Evolutionary conservation across 768 basidiomycete species (phyloP), one percentile per base, ranked within the genome.

Genomic region (Kwoniella bestiolae): DNA sequence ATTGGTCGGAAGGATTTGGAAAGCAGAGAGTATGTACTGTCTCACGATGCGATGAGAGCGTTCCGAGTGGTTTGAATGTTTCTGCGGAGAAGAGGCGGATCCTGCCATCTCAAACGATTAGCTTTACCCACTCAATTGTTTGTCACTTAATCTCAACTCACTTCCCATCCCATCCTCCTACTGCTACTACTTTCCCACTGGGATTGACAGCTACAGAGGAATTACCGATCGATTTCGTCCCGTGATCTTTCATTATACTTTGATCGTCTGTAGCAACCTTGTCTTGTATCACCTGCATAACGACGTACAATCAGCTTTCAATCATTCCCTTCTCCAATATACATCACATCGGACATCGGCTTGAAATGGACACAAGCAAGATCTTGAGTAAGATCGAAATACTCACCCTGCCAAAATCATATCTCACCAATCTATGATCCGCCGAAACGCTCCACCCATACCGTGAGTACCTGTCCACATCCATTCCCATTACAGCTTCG

Each of bases 91-190:
- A 93, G 7, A 97, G 82, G 0, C 92, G 87, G 18, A 94, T 84
- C 63, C 92, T 96, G 38, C 3, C 46, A n/a, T 50, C n/a, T n/a
- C n/a, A n/a, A n/a, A n/a, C n/a, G n/a, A n/a, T n/a, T n/a, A n/a
- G n/a, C n/a, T n/a, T n/a, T n/a, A n/a, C n/a, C n/a, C n/a, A n/a
- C n/a, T n/a, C n/a, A n/a, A n/a, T n/a, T n/a, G n/a, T n/a, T n/a
- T n/a, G n/a, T n/a, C n/a, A n/a, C n/a, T n/a, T n/a, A n/a, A 18
- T 6, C 12, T 47, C 45, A 14, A 82, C 90, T 72, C 69, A 94
- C 94, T 85, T 87, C 35, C 95, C 94, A 67, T 98, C 94, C 95
- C 95, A 97, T 0, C 94, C 92, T 2, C 90, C 94, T 2, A 94
- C 83, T 0, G 93, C 94, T 71, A 93, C 90, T 0, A 97, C 86